Evolutionary conservation across 768 basidiomycete genomes (phyloP).

Genomic region (Lactarius deliciosus): DNA sequence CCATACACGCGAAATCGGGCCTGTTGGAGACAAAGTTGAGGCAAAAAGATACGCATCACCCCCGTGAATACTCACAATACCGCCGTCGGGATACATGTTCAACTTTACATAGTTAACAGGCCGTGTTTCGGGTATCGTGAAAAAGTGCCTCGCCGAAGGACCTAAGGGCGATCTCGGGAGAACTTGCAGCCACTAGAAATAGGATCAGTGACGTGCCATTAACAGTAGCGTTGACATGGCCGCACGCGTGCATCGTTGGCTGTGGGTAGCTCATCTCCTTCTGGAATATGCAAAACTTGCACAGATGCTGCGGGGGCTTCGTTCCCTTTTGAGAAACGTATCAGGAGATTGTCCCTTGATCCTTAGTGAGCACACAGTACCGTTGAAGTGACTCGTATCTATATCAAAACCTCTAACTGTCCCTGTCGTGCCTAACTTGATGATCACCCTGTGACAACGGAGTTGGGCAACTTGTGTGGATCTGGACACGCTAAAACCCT

Average conservation of each 20-base stretch:
- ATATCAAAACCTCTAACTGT: constrained; percentile 82
- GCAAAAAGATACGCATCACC: constrained; percentile 17
- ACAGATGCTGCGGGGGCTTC: constrained; percentile 85
- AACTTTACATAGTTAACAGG: constrained; percentile 81
- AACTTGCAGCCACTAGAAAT: constrained; percentile 71
- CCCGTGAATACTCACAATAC: constrained; percentile 64
- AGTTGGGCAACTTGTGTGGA: constrained; percentile 3
- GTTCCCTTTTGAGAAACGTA: constrained; percentile 55
- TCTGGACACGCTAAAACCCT: constrained; percentile 19
- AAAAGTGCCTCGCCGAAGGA: constrained; percentile 86
- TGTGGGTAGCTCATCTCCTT: constrained; percentile 42
- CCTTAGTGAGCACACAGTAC: constrained; percentile 39
- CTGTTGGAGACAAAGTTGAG: constrained; percentile 41
- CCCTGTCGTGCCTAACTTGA: constrained; percentile 80
- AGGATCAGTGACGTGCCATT: constrained; percentile 3
- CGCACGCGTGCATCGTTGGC: constrained; percentile 56
- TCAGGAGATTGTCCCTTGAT: neutral
- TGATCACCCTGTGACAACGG: constrained; percentile 67
- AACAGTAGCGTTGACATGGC: constrained; percentile 14
- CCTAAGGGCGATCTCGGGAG: constrained; percentile 75
- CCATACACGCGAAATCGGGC: constrained; percentile 94
- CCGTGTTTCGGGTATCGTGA: constrained; percentile 58
- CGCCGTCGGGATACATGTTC: constrained; percentile 96
- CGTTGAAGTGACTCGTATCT: constrained; percentile 94
- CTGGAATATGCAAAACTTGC: constrained; percentile 50